Evolutionary conservation across 83 land plant species (phyloP).

Genomic region (Isoetes engelmannii): DNA sequence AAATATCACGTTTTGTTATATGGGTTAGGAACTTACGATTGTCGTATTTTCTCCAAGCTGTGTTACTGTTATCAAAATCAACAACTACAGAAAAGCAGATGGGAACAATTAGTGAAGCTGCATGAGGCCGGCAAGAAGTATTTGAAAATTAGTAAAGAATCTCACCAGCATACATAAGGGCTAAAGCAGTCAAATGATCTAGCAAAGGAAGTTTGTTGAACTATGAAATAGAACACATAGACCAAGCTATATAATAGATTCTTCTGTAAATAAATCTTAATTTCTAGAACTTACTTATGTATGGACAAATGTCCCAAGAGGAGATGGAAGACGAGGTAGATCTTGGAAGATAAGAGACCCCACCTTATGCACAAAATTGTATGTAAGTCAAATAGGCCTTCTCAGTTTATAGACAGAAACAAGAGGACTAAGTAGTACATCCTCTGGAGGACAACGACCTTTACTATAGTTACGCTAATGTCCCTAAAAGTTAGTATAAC

Average conservation of each 20-base stretch:
- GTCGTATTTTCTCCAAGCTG: slow-evolving; percentile 81
- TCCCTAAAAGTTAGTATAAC: too few species aligned
- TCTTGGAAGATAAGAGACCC: slow-evolving; percentile 74
- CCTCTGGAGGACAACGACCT: too few species aligned
- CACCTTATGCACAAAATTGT: slow-evolving; percentile 38
- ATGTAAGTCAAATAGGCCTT: too few species aligned
- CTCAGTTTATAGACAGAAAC: too few species aligned
- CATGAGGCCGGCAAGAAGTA: too few species aligned
- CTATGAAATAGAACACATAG: slow-evolving; percentile 24
- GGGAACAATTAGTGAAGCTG: too few species aligned
- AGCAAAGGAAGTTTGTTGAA: slow-evolving; percentile 51
- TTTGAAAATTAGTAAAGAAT: neutral
- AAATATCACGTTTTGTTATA: neutral
- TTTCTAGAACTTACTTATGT: slow-evolving; percentile 42
- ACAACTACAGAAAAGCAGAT: slow-evolving; percentile 39
- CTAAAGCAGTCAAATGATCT: slow-evolving; percentile 64
- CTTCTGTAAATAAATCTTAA: neutral
- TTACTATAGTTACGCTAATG: too few species aligned
- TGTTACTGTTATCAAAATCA: slow-evolving; percentile 86
- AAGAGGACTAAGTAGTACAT: too few species aligned
- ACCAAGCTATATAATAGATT: neutral
- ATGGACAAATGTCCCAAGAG: slow-evolving; percentile 63
- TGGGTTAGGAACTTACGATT: slow-evolving; percentile 37
- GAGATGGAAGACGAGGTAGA: slow-evolving; percentile 61
- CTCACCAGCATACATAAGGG: slow-evolving; percentile 70